Evolutionary conservation across 164 flowering plant species (phyloP).

Genomic region (Magnolia kwangsiensis): DNA sequence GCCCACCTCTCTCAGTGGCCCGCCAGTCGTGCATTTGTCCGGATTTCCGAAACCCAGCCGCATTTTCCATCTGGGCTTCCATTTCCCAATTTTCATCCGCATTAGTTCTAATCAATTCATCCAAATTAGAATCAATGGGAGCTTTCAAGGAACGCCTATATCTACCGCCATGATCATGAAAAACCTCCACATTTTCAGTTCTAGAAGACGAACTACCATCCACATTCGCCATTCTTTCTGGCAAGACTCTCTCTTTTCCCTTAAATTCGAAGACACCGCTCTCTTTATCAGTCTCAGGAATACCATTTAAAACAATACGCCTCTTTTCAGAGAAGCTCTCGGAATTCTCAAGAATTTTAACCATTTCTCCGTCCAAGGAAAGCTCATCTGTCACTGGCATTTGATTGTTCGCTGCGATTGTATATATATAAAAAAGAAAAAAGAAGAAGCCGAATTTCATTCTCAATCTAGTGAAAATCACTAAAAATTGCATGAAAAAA

Average conservation of each 20-base stretch:
- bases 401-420: conserved; percentile 35
- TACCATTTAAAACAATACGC: conserved; percentile 7
- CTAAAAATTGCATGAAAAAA: not conserved
- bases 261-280: conserved; percentile 16
- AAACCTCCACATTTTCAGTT: conserved; percentile 13
- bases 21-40: conserved; percentile 2
- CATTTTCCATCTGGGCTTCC: not conserved
- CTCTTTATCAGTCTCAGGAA: conserved; percentile 22
- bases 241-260: conserved; percentile 15
- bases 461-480: not conserved
- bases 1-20: conserved; percentile 3
- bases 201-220: conserved; percentile 19
- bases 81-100: not conserved
- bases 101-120: conserved; percentile 5
- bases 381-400: conserved; percentile 16
- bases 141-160: conserved; percentile 10
- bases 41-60: conserved; percentile 8
- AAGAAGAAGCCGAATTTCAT: not conserved
- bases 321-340: conserved; percentile 18
- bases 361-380: conserved; percentile 27
- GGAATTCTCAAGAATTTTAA: conserved; percentile 14
- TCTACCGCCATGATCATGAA: conserved; percentile 7
- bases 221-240: conserved; percentile 16
- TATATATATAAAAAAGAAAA: conserved; percentile 6
- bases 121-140: conserved; percentile 5